A percentile compares a stretch with the other conserved stretches of the same genome.
Evolutionary conservation across 441 rosid species (phyloP).

Genomic region (Gossypium schwendimanii): DNA sequence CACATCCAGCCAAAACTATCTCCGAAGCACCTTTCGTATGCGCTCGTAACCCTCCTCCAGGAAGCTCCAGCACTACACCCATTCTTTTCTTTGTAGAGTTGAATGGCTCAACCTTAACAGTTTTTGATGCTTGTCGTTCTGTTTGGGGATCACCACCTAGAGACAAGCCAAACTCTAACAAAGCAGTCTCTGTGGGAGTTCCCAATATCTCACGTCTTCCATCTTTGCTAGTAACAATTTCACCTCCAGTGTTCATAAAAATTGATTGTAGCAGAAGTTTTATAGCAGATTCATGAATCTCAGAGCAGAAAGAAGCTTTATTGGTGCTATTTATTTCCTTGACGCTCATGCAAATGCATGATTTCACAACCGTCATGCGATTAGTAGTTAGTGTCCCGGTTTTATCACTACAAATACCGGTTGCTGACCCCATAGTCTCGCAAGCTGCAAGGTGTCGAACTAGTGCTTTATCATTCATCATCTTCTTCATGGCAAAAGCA

Average conservation of each 20-base stretch:
- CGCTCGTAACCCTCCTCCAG: conserved; percentile 46
- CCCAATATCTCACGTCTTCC: conserved; percentile 69
- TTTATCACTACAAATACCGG: conserved; percentile 62
- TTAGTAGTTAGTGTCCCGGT: conserved; percentile 69
- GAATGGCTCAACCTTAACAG: conserved; percentile 75
- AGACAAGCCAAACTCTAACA: conserved; percentile 75
- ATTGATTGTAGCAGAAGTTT: conserved; percentile 62
- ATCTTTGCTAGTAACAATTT: conserved; percentile 50
- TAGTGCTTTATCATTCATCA: conserved; percentile 74
- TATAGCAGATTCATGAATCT: conserved; percentile 47
- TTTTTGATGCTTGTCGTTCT: conserved; percentile 40
- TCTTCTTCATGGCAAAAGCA: conserved; percentile 73
- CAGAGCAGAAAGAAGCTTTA: conserved; percentile 41
- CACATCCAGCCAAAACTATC: conserved; percentile 54
- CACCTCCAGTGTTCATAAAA: conserved; percentile 75
- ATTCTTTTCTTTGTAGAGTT: conserved; percentile 70
- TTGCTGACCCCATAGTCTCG: conserved; percentile 76
- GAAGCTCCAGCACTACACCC: conserved; percentile 70
- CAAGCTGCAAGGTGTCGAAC: conserved; percentile 70
- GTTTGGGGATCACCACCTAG: conserved; percentile 71
- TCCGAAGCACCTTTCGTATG: conserved; percentile 71
- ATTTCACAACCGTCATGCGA: conserved; percentile 66
- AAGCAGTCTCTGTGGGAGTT: conserved; percentile 70
- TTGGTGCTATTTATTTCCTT: conserved; percentile 35
- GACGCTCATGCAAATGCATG: conserved; percentile 52